Conservation (phyloP, 352 stramenopile genomes). For the Phytopythium sindhum region DNA sequence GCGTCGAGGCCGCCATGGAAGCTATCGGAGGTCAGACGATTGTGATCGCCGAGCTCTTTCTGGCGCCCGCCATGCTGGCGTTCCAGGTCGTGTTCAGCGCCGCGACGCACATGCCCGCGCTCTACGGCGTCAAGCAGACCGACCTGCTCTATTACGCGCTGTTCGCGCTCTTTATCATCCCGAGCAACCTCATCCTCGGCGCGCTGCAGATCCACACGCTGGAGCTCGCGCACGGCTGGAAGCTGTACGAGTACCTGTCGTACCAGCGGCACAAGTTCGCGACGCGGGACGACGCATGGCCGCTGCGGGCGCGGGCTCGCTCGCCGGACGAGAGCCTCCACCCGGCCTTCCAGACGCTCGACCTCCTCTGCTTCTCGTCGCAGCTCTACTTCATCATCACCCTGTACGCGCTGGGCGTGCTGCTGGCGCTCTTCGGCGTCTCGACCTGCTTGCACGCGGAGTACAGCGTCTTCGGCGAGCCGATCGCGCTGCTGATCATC, state of each 20-base stretch:
- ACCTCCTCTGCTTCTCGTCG: constrained; percentile 95
- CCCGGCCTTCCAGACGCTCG: constrained; percentile 90
- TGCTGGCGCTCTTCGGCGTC: constrained; percentile 91
- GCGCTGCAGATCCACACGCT: constrained; percentile 95
- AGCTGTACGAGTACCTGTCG: constrained; percentile 96
- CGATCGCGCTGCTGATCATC: constrained; percentile 88
- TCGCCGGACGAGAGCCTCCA: constrained; percentile 90
- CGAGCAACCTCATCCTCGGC: constrained; percentile 92
- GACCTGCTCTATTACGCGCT: constrained; percentile 95
- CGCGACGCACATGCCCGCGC: constrained; percentile 89
- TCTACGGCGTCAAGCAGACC: constrained; percentile 92
- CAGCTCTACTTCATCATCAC: constrained; percentile 90
- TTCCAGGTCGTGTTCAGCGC: constrained; percentile 89
- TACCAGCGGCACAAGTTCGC: constrained; percentile 96
- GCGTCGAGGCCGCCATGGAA: constrained; percentile 93
- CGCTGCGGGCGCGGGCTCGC: constrained; percentile 70
- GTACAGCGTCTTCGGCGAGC: constrained; percentile 94
- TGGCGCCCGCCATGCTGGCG: constrained; percentile 82
- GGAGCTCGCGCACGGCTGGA: constrained; percentile 96
- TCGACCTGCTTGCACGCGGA: constrained; percentile 92
- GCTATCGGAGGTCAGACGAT: constrained; percentile 89
- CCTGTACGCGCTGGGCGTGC: constrained; percentile 82
- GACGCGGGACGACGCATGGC: constrained; percentile 92
- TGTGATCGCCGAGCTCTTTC: constrained; percentile 86
- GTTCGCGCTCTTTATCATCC: constrained; percentile 95